Evolutionary conservation across 805 yeast species (phyloP), one percentile per base, ranked within the genome.

Genomic region (Priceomyces medius): DNA sequence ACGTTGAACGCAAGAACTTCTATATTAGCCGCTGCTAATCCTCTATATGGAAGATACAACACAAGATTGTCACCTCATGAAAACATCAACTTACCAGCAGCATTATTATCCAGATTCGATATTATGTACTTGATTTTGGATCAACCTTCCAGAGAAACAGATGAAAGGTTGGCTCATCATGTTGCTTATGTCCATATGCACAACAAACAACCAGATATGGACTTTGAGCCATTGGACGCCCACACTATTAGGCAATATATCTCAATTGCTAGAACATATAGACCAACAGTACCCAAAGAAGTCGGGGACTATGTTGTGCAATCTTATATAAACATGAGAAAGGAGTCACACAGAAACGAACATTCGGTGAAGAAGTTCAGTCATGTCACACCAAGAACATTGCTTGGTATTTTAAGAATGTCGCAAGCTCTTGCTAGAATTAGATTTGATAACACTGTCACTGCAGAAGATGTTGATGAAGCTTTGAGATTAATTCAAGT

Each of bases 21-120:
- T 4, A 87, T 93, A 46, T 68, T 93, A 48, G 99, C 99, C 0
- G 99, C 99, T 21, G 99, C 99, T n/a, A 93, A 93, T 69, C 99
- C 99, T 14, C 71, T 90, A 27, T 90, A 86, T 60, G 98, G 99
- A 43, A 79, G 98, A 48, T 93, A 93, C 67, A 91, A 93, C 64
- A 86, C 96, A 27, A 77, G 80, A 47, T 66, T 91, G 43, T 85
- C 96, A 6, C 97, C 99, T 2, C 83, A 89, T 48, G 97, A 93
- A 56, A 93, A 93, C 65, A 91, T 93, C 62, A 93, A 93, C 58
- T 73, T 93, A 44, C 99, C 99, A 4, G 97, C 98, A 0, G 99
- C 99, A 0, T 73, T 93, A 53, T 72, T 93, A 39, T 91, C 98
- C 26, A 84, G 99, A 69, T 93, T 93, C 63, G 99, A 93, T 66